Base-by-base conservation (phyloP, 129 eudicot species). In the Arctium lappa region DNA sequence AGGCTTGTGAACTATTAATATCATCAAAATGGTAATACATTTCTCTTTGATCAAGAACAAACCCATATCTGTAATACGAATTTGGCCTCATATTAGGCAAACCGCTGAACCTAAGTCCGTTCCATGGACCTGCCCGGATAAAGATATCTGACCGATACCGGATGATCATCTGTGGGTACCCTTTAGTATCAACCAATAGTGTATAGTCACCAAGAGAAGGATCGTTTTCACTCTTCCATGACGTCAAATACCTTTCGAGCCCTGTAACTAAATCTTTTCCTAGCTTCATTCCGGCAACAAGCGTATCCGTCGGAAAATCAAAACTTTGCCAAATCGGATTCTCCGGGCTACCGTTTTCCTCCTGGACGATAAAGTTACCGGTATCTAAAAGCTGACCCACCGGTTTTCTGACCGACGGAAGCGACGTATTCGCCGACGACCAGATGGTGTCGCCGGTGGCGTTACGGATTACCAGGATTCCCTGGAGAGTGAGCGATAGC, bases 251-350 rank as follows among this genome's bases (percentile, higher is more conserved):
- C 30, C 56, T 40, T 8, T 85, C 73, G 0, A n/a, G 13, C 40
- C 82, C 79, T 6, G 77, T 84, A 3, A 65, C 69, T 2, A 83
- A 86, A 65, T 82, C 78, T 78, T 53, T 38, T 10, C 89, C 88
- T 3, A 74, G 12, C 78, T 85, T 87, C 92, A 83, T 83, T 16
- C 89, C 89, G 5, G 94, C 88, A 42, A 91, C 65, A 4, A 85
- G 8, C 2, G 87, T 22, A 22, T 22, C 27, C 27, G 27, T 22
- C 27, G 27, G 27, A 22, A 22, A 22, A 22, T 22, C 27, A 22
- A 22, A 22, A 22, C 27, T 22, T 22, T 22, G 27, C 27, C 27
- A 22, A 22, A 22, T 22, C 27, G 27, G 27, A 22, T 22, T 22
- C 27, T 22, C 27, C 27, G 27, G 27, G 27, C 27, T 22, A 22